Evolutionary conservation across 176 grass and related monocot species (phyloP).

Genomic region (Carex littledalei): DNA sequence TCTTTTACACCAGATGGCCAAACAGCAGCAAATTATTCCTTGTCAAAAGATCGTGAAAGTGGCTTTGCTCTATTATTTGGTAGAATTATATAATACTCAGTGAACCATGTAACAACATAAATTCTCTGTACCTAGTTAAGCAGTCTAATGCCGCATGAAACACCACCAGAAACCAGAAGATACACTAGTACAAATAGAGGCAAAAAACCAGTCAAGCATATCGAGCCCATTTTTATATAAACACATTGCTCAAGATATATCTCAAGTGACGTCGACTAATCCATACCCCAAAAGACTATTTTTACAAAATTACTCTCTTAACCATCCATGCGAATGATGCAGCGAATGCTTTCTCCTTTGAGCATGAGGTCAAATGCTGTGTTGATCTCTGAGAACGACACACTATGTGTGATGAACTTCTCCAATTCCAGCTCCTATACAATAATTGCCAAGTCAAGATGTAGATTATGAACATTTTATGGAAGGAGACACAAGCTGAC

Average conservation of each 20-base stretch:
- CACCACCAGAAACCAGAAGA: not conserved
- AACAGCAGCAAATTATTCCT: no score
- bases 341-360: conserved; percentile 77
- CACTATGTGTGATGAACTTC: conserved; percentile 88
- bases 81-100: no score
- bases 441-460: no score
- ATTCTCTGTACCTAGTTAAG: not conserved
- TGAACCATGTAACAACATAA: no score
- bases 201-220: not conserved
- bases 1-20: no score
- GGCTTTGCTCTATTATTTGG: no score
- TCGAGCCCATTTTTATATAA: not conserved
- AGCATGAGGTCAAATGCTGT: conserved; percentile 87
- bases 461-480: no score
- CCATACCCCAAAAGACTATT: not conserved
- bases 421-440: conserved; percentile 64
- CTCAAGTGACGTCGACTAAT: not conserved
- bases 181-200: not conserved
- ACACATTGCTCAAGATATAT: not conserved
- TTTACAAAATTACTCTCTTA: conserved; percentile 20
- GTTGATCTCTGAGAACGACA: conserved; percentile 83
- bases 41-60: no score
- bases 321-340: conserved; percentile 74
- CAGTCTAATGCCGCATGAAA: not conserved
- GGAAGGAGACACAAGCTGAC: no score